Base-by-base conservation (phyloP, 495 filamentous ascomycete species). In the Aspergillus coremiiformis region DNA sequence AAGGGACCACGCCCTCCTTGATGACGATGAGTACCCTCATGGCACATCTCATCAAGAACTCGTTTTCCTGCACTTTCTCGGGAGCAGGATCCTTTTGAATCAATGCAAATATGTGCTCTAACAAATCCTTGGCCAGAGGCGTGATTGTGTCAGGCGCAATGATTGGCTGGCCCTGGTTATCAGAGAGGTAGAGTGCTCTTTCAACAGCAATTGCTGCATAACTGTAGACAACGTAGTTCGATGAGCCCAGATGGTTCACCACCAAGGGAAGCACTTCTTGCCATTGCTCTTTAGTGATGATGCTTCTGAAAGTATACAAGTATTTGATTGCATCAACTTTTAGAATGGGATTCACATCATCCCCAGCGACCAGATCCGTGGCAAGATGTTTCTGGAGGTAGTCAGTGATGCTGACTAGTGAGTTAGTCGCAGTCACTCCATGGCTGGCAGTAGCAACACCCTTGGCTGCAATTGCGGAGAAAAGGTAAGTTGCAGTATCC, bases 321-420 rank as follows among this genome's bases (percentile, higher is more conserved):
- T 90, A 98, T 64, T 96, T 97, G 72, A 99, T 95, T 15, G 92
- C 90, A 69, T 96, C 93, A 19, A 97, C 93, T 71, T 96, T 91
- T 47, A 96, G 78, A 53, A 99, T 90, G 12, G 90, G 85, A 56
- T 92, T 77, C 0, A 85, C 77, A 10, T 78, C 79, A 5, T 76
- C 69, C 37, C 82, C 77, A 11, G 80, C 69, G 35, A 91, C 62
- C 37, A 99, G 77, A 63, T 97, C 92, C 3, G 79, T 78, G 17
- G 90, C 91, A 62, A 97, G 84, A 64, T 96, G 79, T 29, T 84
- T 84, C 66, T 90, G 82, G 71, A 99, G 96, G 74, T 95, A 99
- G 21, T 92, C 85, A 21, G 95, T 81, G 42, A 97, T 84, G 60
- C 93, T 85, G 59, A 95, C 82, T 37, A 84, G 74, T 21, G 76